Evolutionary conservation across 805 yeast species (phyloP), one percentile per base, ranked within the genome.

Genomic region (Starmera pachycereana): DNA sequence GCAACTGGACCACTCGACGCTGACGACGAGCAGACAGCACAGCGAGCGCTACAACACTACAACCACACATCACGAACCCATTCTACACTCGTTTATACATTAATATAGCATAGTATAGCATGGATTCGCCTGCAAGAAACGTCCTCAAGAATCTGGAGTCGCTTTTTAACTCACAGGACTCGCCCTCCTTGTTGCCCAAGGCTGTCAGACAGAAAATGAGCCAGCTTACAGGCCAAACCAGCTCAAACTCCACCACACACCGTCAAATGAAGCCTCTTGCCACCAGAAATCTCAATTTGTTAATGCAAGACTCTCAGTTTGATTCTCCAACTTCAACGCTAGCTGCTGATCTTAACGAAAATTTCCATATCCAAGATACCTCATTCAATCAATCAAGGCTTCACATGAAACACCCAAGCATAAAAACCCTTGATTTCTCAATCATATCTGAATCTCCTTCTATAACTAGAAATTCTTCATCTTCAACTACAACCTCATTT

Each of bases 321-420:
- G 70, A 66, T 40, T 58, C 68, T 2, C 72, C 74, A 9, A 56
- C 66, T 5, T 53, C 66, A 0, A 58, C 54, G 2, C 46, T 64
- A 22, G 65, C 66, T 5, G 67, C 63, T 27, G 66, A 63, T 40
- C 52, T 64, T 28, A 51, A 61, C 10, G 52, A 61, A 29, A 63
- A 64, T 47, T 62, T 63, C 45, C 68, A 62, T 44, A 60, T 62
- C 34, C 44, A 44, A 37, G 49, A 41, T 31, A 42, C 43, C 53
- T 51, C 35, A 16, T 40, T 4, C 27, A 22, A 22, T 6, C 7
- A 4, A 22, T 22, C 27, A 22, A 22, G 27, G 5, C 27, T 6
- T 22, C 27, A 7, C 7, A 22, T 22, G 27, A 22, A 22, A 22
- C 27, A 6, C 5, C 9, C 27, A 22, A 22, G 27, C 9, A 22